phyloP scores from a whole-genome alignment of 2,329 filamentous ascomycete genomes.

The Dothideomycetes sp. region DNA sequence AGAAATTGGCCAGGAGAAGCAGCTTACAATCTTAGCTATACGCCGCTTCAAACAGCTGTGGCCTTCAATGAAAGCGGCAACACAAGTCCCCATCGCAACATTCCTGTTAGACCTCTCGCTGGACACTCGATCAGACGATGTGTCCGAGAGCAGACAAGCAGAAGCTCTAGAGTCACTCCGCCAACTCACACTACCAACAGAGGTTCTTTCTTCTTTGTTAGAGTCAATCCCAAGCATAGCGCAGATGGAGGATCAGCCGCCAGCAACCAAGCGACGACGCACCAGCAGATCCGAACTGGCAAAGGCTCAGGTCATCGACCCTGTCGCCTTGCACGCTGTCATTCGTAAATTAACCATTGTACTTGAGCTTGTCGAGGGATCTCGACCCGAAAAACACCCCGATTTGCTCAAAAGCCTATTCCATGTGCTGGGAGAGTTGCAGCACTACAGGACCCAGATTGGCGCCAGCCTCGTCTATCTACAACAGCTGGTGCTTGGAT shows the following conservation, averaged over 20 bases:
- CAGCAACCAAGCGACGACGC: constrained; percentile 67
- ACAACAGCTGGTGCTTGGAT: constrained; percentile 72
- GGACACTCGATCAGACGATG: constrained; percentile 22
- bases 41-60: constrained; percentile 60
- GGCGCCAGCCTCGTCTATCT: constrained; percentile 84
- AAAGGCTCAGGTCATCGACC: constrained; percentile 49
- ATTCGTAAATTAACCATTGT: constrained; percentile 76
- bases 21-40: constrained; percentile 57
- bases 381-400: constrained; percentile 62
- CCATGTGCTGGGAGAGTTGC: constrained; percentile 72
- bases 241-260: constrained; percentile 59
- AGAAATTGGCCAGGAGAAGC: constrained; percentile 26
- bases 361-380: constrained; percentile 76
- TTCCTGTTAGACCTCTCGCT: constrained; percentile 53
- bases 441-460: constrained; percentile 69
- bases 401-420: constrained; percentile 73
- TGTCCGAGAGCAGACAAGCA: constrained; percentile 27
- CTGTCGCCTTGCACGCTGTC: constrained; percentile 53
- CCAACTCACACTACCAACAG: constrained; percentile 60
- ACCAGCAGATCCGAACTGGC: constrained; percentile 63
- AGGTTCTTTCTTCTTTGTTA: constrained; percentile 61
- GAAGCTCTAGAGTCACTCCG: constrained; percentile 64
- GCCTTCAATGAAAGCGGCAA: constrained; percentile 56
- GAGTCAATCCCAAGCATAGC: constrained; percentile 63
- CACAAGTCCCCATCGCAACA: constrained; percentile 48